phyloP scores from a whole-genome alignment of 352 stramenopile genomes.

The Pythium utonaiense region DNA sequence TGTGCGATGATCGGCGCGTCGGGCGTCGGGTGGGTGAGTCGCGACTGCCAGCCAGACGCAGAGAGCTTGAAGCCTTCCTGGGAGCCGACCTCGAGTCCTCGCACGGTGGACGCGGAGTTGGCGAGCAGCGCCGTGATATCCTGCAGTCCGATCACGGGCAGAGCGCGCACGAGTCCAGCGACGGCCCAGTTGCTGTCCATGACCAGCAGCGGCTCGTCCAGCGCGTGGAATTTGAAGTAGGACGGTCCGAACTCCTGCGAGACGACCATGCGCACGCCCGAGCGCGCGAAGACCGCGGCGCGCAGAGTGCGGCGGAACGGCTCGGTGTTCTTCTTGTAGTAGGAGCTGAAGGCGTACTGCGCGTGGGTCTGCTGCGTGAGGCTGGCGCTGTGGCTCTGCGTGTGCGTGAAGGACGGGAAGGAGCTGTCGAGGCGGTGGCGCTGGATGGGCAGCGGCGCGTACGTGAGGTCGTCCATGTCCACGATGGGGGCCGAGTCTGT shows the following conservation, averaged over 20 bases:
- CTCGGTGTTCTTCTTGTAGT: slow-evolving; percentile 46
- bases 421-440: slow-evolving; percentile 25
- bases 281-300: slow-evolving; percentile 45
- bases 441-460: slow-evolving; percentile 46
- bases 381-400: not conserved
- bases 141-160: slow-evolving; percentile 35
- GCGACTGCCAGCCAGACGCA: slow-evolving; percentile 26
- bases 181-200: slow-evolving; percentile 31
- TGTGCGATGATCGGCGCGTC: slow-evolving; percentile 45
- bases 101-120: slow-evolving; percentile 29
- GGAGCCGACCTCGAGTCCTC: slow-evolving; percentile 32
- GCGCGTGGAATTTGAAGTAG: slow-evolving; percentile 39
- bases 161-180: slow-evolving; percentile 25
- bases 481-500: slow-evolving; percentile 19
- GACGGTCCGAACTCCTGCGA: slow-evolving; percentile 24
- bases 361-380: slow-evolving; percentile 1
- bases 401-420: slow-evolving; percentile 16
- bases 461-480: slow-evolving; percentile 28
- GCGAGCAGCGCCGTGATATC: slow-evolving; percentile 35
- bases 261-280: slow-evolving; percentile 40
- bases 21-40: slow-evolving; percentile 21
- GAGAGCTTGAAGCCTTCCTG: slow-evolving; percentile 39
- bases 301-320: slow-evolving; percentile 47
- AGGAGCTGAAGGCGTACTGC: slow-evolving; percentile 17
- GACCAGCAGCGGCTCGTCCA: slow-evolving; percentile 51